A percentile compares a stretch with the other conserved stretches of the same genome.
phyloP scores from a whole-genome alignment of 768 basidiomycete genomes.

The Sporobolomyces pararoseus region DNA sequence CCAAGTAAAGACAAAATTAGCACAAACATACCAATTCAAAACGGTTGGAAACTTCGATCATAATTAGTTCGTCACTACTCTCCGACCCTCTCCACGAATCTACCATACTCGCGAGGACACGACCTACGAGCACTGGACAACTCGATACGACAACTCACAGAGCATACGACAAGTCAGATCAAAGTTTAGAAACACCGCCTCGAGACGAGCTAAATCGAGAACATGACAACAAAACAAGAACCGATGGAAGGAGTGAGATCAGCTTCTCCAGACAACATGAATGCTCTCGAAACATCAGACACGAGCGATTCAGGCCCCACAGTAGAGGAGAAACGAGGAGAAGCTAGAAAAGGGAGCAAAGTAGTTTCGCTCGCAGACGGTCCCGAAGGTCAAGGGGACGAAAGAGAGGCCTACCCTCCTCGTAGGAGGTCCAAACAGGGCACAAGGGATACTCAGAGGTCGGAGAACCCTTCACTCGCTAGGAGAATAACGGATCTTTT shows the following conservation, averaged over 20 bases:
- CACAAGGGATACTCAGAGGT: slow-evolving; percentile 10
- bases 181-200: slow-evolving; percentile 15
- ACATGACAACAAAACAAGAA: background rate
- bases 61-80: too few relatives aligned
- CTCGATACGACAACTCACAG: too few relatives aligned
- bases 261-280: slow-evolving; percentile 15
- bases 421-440: slow-evolving; percentile 4
- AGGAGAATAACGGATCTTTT: slow-evolving; percentile 31
- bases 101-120: too few relatives aligned
- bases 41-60: too few relatives aligned
- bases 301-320: slow-evolving; percentile 18
- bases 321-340: background rate
- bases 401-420: background rate
- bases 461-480: slow-evolving; percentile 14
- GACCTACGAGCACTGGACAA: too few relatives aligned
- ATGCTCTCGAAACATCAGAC: slow-evolving; percentile 1
- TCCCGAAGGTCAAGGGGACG: background rate
- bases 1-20: too few relatives aligned
- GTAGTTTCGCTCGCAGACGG: slow-evolving; percentile 10
- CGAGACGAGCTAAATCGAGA: background rate
- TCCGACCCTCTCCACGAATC: too few relatives aligned
- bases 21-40: too few relatives aligned
- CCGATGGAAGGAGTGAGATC: background rate
- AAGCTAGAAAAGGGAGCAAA: slow-evolving; percentile 2
- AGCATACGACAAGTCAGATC: too few relatives aligned